phyloP scores from a whole-genome alignment of 768 basidiomycete genomes.

The Rhodotorula toruloides region DNA sequence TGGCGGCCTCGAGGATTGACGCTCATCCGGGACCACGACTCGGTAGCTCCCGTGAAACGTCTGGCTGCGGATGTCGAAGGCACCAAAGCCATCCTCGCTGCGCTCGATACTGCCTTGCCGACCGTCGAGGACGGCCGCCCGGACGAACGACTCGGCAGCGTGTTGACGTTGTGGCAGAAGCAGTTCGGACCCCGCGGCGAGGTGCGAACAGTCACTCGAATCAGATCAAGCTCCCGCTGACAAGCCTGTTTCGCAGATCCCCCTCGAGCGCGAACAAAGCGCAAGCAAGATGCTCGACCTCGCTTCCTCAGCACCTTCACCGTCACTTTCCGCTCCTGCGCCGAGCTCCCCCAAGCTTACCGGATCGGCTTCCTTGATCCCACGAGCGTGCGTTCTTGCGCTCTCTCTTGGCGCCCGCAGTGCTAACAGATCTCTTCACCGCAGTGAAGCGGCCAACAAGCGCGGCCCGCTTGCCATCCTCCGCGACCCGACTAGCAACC shows the following conservation, averaged over 20 bases:
- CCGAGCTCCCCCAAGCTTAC: conserved; percentile 10
- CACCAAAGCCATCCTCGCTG: conserved; percentile 66
- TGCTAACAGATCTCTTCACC: conserved; percentile 57
- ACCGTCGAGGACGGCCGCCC: conserved; percentile 18
- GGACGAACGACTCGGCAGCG: conserved; percentile 53
- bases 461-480: conserved; percentile 76
- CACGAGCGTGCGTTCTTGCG: conserved; percentile 3
- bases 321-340: neutral
- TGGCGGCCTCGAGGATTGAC: conserved; percentile 88
- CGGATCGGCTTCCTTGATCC: conserved; percentile 14
- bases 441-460: conserved; percentile 65
- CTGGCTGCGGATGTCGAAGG: conserved; percentile 85
- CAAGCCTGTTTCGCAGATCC: conserved; percentile 56
- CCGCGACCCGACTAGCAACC: conserved; percentile 68
- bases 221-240: conserved; percentile 32
- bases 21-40: conserved; percentile 77
- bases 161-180: conserved; percentile 76
- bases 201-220: too few species aligned
- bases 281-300: conserved; percentile 44
- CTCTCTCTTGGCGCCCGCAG: conserved; percentile 44
- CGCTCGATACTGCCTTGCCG: conserved; percentile 29
- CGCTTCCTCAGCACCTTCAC: conserved; percentile 13
- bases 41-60: conserved; percentile 65
- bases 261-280: conserved; percentile 64
- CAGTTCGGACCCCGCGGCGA: conserved; percentile 69